Evolutionary conservation across 768 basidiomycete species (phyloP), one percentile per base, ranked within the genome.

Genomic region (Termitomyces sp.): DNA sequence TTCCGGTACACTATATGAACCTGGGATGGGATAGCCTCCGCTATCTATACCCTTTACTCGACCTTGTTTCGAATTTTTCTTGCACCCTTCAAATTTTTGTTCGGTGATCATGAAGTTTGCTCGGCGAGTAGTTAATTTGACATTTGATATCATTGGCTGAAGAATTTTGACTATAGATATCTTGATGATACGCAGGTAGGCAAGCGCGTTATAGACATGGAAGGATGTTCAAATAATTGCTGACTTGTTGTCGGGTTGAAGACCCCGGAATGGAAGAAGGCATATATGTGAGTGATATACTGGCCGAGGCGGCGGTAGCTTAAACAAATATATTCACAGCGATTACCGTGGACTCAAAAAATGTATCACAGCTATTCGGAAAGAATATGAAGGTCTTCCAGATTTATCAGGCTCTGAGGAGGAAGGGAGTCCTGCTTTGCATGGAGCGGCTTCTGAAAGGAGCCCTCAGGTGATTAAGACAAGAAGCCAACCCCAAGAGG

Each of bases 261-360:
- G 90, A 84, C 80, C 31, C 83, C 87, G 2, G 90, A 91, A 70
- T 92, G 86, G 86, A 83, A 84, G 61, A 81, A 75, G 61, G 84
- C 82, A 2, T 86, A 88, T 66, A 86, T 87, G 86, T 82, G 57
- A 37, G 75, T 68, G n/a, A 24, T 42, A 27, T 55, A 32, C 56
- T 29, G 24, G 24, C 22, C 29, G n/a, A 55, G 27, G 41, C 32
- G 20, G 27, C 41, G 43, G 39, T 50, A 20, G n/a, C 59, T 58
- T 47, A 27, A 55, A 50, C 20, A 18, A 29, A 16, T 22, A 24
- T 52, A 20, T 52, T 8, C 26, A 39, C 61, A 92, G 90, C 66
- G 83, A 92, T 67, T 92, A 92, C 64, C 79, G 79, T 2, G 81
- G 78, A 9, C 79, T 92, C 16, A 91, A 91, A 70, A 86, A 82